These are phyloP conservation scores for Candida ortonii DNA, from an alignment of 805 yeast genomes.

Conservation along the genomic window DNA sequence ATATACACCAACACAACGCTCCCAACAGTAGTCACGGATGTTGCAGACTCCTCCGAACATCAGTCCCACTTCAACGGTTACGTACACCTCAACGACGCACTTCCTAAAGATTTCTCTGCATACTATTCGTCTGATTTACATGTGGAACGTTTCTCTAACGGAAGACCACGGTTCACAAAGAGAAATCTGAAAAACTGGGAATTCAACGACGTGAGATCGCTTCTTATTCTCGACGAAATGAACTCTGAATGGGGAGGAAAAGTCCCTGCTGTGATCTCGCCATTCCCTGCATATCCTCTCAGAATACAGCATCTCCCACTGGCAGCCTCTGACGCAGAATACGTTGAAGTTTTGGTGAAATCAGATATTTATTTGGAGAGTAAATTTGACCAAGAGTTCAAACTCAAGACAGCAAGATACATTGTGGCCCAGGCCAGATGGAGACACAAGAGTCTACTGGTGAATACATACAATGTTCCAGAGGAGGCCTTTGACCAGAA, in stretches of 20 bases:
- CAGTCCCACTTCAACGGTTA: constrained; percentile 9
- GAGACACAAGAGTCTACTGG: constrained; percentile 37
- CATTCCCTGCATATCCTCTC: constrained; percentile 37
- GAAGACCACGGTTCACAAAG: constrained; percentile 61
- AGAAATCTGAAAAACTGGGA: constrained; percentile 69
- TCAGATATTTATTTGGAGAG: constrained; percentile 69
- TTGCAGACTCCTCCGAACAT: background rate
- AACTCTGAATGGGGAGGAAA: constrained; percentile 55
- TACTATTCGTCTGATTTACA: constrained; percentile 58
- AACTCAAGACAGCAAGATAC: constrained; percentile 57
- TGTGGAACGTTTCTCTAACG: constrained; percentile 48
- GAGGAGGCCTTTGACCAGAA: constrained; percentile 19
- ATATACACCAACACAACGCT: constrained; percentile 30
- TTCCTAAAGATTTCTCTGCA: constrained; percentile 51
- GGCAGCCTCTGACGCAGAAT: constrained; percentile 44
- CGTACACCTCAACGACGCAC: constrained; percentile 42
- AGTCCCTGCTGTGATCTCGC: constrained; percentile 43
- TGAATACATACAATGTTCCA: constrained; percentile 25
- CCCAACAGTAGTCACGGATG: constrained; percentile 14
- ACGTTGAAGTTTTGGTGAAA: constrained; percentile 47
- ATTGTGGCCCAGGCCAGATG: constrained; percentile 57
- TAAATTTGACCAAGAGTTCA: constrained; percentile 50
- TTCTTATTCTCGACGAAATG: constrained; percentile 50
- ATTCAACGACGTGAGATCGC: constrained; percentile 63
- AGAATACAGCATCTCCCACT: constrained; percentile 52